Conservation (phyloP, 257 asterid genomes). For the Przewalskia tangutica region DNA sequence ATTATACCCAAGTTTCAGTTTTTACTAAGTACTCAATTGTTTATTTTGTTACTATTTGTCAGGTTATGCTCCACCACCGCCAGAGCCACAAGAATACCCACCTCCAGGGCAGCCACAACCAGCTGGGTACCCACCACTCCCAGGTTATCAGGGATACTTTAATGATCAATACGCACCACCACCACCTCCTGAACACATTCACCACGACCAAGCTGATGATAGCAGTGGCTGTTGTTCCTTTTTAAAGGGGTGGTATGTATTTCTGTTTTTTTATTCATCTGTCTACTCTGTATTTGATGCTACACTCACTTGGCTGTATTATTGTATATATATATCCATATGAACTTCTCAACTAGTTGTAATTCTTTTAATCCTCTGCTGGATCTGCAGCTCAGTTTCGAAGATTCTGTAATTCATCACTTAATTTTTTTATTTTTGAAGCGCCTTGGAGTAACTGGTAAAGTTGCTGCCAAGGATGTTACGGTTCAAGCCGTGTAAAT, state of each 20-base stretch:
- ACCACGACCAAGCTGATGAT: not conserved
- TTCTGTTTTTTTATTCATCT: not conserved
- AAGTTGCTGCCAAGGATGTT: no score
- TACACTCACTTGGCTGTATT: no score
- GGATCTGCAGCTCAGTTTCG: not conserved
- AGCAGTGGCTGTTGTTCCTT: not conserved
- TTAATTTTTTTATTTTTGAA: not conserved
- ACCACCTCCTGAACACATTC: not conserved
- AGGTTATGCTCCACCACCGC: slow-evolving; percentile 2
- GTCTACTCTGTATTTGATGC: not conserved
- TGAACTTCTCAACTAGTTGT: no score
- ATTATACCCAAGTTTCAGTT: not conserved
- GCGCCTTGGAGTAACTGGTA: no score
- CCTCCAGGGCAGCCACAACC: not conserved
- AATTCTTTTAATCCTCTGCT: not conserved
- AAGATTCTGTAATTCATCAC: not conserved
- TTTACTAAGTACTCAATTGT: no score
- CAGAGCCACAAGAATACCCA: not conserved
- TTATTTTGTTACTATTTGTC: not conserved
- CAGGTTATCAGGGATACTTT: not conserved
- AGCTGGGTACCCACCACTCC: not conserved
- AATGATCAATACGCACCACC: not conserved
- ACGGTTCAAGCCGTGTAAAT: no score
- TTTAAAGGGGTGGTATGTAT: not conserved
- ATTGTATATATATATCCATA: no score